Conservation (phyloP, 106 monocot species). For the Chionographis japonica region DNA sequence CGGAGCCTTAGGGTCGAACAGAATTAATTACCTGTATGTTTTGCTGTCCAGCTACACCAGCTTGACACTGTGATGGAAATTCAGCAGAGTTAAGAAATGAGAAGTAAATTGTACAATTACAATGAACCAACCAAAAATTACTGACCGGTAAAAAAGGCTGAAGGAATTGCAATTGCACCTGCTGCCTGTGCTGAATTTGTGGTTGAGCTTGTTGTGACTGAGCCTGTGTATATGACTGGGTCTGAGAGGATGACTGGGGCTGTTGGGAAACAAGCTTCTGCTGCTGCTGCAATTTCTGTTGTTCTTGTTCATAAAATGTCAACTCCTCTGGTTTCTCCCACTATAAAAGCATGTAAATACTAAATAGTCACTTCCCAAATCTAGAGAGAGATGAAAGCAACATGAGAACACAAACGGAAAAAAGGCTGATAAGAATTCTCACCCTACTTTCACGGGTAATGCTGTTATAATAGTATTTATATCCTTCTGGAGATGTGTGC, state of each 20-base stretch:
- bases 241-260: constrained; percentile 49
- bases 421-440: not conserved
- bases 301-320: constrained; percentile 76
- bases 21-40: constrained; percentile 46
- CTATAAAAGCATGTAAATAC: constrained; percentile 19
- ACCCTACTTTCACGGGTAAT: constrained; percentile 92
- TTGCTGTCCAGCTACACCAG: constrained; percentile 38
- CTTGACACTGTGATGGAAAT: constrained; percentile 45
- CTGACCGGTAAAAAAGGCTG: constrained; percentile 46
- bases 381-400: not conserved
- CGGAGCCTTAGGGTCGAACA: too few species aligned
- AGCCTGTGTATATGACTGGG: constrained; percentile 35
- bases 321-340: constrained; percentile 99
- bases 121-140: constrained; percentile 6
- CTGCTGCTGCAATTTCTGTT: constrained; percentile 73
- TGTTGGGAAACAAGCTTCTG: constrained; percentile 66
- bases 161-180: constrained; percentile 50
- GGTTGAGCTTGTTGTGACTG: constrained; percentile 57
- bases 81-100: constrained; percentile 1
- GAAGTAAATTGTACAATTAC: not conserved
- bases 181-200: constrained; percentile 82
- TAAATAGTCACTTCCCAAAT: not conserved
- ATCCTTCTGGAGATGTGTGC: constrained; percentile 97
- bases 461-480: constrained; percentile 94
- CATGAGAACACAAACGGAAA: not conserved